Conservation (phyloP, 2,329 filamentous ascomycete species). For the Cordyceps cateniannulata region DNA sequence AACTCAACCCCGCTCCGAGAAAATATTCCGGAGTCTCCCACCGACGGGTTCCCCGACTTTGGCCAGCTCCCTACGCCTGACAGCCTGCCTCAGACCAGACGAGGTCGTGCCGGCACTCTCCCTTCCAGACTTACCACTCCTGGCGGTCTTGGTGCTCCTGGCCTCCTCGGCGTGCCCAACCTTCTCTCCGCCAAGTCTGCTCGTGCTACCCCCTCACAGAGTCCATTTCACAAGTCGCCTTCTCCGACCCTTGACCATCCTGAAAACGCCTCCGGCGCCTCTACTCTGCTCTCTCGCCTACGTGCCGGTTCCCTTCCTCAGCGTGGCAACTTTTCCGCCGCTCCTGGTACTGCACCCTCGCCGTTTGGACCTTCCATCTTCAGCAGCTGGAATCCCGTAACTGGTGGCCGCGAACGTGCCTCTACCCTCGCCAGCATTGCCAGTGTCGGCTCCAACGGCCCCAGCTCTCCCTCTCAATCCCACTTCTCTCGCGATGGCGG, state of each 20-base stretch:
- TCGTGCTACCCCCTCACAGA: constrained; percentile 78
- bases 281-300: constrained; percentile 74
- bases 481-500: constrained; percentile 80
- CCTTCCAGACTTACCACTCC: constrained; percentile 87
- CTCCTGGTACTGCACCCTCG: constrained; percentile 42
- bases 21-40: constrained; percentile 95
- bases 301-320: constrained; percentile 94
- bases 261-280: constrained; percentile 55
- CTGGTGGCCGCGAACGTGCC: constrained; percentile 67
- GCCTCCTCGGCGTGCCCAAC: constrained; percentile 48
- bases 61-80: constrained; percentile 63
- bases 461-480: constrained; percentile 79
- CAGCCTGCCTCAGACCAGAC: constrained; percentile 61
- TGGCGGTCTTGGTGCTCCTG: constrained; percentile 45
- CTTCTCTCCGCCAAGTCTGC: constrained; percentile 65
- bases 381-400: constrained; percentile 70
- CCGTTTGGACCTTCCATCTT: constrained; percentile 90
- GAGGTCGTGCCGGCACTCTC: constrained; percentile 89
- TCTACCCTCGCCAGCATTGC: constrained; percentile 77
- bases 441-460: constrained; percentile 86
- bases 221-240: constrained; percentile 68
- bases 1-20: constrained; percentile 94
- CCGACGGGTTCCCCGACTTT: constrained; percentile 91
- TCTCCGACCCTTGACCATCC: constrained; percentile 48
- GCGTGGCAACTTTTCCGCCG: constrained; percentile 61